These are phyloP conservation scores for Hypoxylon fuscum DNA, from an alignment of 495 filamentous ascomycete genomes.

Conservation along the genomic window DNA sequence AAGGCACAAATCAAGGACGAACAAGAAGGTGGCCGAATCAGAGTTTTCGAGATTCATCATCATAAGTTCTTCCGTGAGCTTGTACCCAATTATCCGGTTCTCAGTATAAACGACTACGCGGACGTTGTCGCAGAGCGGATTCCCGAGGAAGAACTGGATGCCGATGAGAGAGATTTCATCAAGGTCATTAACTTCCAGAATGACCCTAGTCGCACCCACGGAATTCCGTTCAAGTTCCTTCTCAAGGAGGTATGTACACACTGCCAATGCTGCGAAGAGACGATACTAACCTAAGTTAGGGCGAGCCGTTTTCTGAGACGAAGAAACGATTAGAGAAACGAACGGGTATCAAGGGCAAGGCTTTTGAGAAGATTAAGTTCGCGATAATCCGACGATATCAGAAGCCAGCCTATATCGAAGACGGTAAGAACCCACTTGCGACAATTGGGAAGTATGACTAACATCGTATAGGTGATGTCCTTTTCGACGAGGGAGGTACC, in stretches of 20 bases:
- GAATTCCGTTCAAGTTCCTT: constrained; percentile 90
- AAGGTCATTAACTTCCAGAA: constrained; percentile 90
- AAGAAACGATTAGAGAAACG: constrained; percentile 89
- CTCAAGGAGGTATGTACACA: constrained; percentile 75
- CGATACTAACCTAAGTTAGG: constrained; percentile 57
- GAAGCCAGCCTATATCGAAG: constrained; percentile 81
- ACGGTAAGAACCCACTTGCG: constrained; percentile 70
- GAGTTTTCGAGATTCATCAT: constrained; percentile 80
- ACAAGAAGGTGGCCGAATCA: constrained; percentile 65
- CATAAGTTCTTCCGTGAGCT: constrained; percentile 85
- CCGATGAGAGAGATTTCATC: constrained; percentile 68
- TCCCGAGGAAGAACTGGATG: constrained; percentile 78
- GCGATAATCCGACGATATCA: constrained; percentile 81
- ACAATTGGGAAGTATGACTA: constrained; percentile 11
- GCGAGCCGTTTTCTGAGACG: constrained; percentile 87
- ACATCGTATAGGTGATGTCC: constrained; percentile 73
- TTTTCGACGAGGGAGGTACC: constrained; percentile 72
- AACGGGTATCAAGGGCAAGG: constrained; percentile 95
- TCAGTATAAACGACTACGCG: constrained; percentile 85
- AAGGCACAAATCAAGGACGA: constrained; percentile 83
- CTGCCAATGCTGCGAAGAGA: not conserved
- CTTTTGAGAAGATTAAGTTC: constrained; percentile 98
- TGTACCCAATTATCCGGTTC: constrained; percentile 67
- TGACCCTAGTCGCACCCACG: constrained; percentile 76
- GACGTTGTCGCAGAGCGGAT: constrained; percentile 80